Base-by-base conservation (phyloP, 2,329 filamentous ascomycete species). In the Calonectria naviculata region DNA sequence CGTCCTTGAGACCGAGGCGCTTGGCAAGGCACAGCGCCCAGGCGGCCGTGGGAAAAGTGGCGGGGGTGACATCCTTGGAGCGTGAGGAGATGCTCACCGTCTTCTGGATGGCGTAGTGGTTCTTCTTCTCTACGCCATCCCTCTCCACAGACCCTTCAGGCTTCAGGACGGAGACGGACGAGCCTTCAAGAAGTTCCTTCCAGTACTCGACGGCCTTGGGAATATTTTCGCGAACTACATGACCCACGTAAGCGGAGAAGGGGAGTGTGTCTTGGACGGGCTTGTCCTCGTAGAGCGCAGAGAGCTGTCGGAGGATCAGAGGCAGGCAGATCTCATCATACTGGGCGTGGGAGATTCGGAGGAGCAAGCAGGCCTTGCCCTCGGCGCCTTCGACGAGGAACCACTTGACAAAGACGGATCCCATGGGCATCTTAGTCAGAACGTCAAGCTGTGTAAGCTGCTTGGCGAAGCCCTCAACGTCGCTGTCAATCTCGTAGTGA, bases 251-350 rank as follows among this genome's bases (percentile, higher is more conserved):
- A 5, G 81, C 75, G 0, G 86, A 88, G 78, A 87, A 88, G 0
- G 86, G 84, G 0, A 84, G 76, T 0, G 83, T 81, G 7, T 79
- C 74, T 5, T 77, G 75, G 0, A 80, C 78, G 0, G 80, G 73
- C 46, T 74, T 72, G 65, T 70, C 71, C 49, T 79, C 68, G 70
- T 83, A 83, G 7, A 92, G 83, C 0, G 86, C 85, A 4, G 88
- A 89, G 46, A 93, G 87, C 76, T 92, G 90, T 21, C 85, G 85
- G 68, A 93, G 87, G 24, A 93, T 86, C 6, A 58, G 83, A 0
- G 90, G 89, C 10, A 93, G 85, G 74, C 89, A 93, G 26, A 93
- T 90, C 73, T 92, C 92, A 73, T 93, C 92, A 77, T 93, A 93
- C 74, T 93, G 91, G 0, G 91, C 89, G 79, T 93, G 92, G 0